A percentile compares a stretch with the other conserved stretches of the same genome.
Conservation (phyloP, 805 yeast genomes). For the Saturnispora gosingensis region DNA sequence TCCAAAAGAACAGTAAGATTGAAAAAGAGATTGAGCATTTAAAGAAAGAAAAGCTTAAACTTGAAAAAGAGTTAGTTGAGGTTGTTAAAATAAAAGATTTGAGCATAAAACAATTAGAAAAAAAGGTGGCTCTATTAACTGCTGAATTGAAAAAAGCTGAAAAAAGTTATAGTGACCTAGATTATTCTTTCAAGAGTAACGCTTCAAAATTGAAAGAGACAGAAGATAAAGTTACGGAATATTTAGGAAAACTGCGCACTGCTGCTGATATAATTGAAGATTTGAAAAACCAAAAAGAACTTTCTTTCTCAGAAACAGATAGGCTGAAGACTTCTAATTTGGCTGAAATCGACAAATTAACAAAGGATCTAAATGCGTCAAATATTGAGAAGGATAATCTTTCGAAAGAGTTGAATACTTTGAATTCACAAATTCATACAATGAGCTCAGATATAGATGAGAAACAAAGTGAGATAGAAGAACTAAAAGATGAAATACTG, state of each 20-base stretch:
- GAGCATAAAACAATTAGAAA: conserved; percentile 18
- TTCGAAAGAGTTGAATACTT: background rate
- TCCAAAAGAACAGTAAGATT: conserved; percentile 31
- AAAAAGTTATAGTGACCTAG: conserved; percentile 21
- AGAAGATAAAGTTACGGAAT: conserved; percentile 16
- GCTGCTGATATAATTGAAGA: conserved; percentile 24
- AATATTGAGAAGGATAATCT: background rate
- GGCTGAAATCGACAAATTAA: conserved; percentile 8
- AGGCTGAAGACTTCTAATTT: conserved; percentile 5
- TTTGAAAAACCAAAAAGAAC: conserved; percentile 20
- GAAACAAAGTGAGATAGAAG: conserved; percentile 13
- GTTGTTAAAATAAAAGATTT: conserved; percentile 18
- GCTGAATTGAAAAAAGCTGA: conserved; percentile 17
- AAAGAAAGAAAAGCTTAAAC: conserved; percentile 25
- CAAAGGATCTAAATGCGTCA: conserved; percentile 9
- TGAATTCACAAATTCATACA: background rate
- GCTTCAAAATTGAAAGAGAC: conserved; percentile 19
- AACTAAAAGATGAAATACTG: conserved; percentile 9
- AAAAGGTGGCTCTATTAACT: conserved; percentile 10
- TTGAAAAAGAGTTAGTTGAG: conserved; percentile 19
- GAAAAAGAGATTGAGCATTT: conserved; percentile 33
- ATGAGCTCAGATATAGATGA: conserved; percentile 13
- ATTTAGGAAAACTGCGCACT: conserved; percentile 16
- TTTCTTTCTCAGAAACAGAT: conserved; percentile 12
- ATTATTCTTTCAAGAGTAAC: conserved; percentile 18